Conservation (phyloP, 139 green algal genomes). For the Pleodorina starrii region DNA sequence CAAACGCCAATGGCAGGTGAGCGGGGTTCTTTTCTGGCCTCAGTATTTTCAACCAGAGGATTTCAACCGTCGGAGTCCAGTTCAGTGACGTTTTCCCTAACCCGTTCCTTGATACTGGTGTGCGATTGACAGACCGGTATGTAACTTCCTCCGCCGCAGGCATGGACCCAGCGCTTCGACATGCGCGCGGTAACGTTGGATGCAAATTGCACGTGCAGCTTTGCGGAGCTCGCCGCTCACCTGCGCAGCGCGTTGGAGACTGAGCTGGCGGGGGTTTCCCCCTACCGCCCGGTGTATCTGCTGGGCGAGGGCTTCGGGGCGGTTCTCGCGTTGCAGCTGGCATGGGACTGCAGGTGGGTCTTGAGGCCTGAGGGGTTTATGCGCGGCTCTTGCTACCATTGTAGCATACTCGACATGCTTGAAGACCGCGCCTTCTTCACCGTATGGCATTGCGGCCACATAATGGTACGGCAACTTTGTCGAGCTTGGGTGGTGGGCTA, state of each 20-base stretch:
- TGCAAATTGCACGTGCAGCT: background rate
- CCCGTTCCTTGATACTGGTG: background rate
- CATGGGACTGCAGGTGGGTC: slow-evolving; percentile 41
- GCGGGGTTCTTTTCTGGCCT: background rate
- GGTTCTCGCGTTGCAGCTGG: slow-evolving; percentile 82
- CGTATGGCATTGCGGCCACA: too few species aligned
- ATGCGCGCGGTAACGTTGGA: slow-evolving; percentile 9
- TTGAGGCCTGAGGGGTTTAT: background rate
- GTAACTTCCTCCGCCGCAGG: background rate
- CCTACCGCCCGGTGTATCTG: slow-evolving; percentile 84
- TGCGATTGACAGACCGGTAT: background rate
- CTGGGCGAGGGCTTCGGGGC: slow-evolving; percentile 90
- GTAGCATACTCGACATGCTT: background rate
- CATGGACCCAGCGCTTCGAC: slow-evolving; percentile 12
- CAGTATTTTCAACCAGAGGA: background rate
- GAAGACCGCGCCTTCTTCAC: background rate
- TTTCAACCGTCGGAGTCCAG: background rate
- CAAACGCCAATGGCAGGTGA: background rate
- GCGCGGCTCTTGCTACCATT: background rate
- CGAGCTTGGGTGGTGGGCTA: too few species aligned
- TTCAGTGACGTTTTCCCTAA: background rate
- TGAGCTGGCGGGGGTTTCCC: background rate
- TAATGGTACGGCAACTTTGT: too few species aligned
- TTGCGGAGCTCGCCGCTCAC: background rate
- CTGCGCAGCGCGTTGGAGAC: slow-evolving; percentile 34